Evolutionary conservation across 1,284 basidiomycete genomes (phyloP).

Genomic region (Naganishia liquefaciens): DNA sequence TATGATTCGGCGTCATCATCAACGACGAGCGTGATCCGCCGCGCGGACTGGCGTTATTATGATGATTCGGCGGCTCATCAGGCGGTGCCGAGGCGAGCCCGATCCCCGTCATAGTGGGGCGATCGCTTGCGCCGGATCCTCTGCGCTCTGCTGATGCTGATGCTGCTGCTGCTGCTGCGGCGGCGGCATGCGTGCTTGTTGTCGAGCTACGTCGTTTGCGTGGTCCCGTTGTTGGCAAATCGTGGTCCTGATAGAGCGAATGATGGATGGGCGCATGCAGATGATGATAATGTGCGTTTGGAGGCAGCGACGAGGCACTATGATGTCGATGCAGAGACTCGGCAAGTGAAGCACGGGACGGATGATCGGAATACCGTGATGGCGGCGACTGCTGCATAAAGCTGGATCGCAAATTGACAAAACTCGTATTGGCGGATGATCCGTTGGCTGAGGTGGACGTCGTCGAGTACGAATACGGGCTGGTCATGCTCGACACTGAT

Average conservation of each 20-base stretch:
- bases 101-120: not conserved
- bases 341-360: not conserved
- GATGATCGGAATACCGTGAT: constrained; percentile 3
- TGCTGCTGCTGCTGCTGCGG: not conserved
- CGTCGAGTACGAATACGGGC: constrained; percentile 22
- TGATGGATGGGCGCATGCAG: constrained; percentile 3
- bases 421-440: constrained; percentile 10
- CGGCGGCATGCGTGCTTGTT: not conserved
- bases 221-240: constrained; percentile 11
- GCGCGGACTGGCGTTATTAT: too few relatives aligned
- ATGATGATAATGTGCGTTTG: constrained; percentile 3
- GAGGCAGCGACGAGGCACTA: constrained; percentile 9
- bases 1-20: constrained; percentile 13
- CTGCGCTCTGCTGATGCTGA: constrained; percentile 4
- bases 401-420: constrained; percentile 27
- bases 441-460: constrained; percentile 5
- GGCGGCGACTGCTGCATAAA: constrained; percentile 26
- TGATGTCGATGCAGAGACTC: constrained; percentile 15
- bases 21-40: constrained; percentile 1
- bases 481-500: constrained; percentile 32
- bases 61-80: constrained; percentile 1
- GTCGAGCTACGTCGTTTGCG: constrained; percentile 23
- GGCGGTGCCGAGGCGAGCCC: not conserved
- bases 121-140: constrained; percentile 15
- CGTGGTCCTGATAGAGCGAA: constrained; percentile 5